phyloP scores from a whole-genome alignment of 1,139 yeast genomes.

The Candida sanyaensis region DNA sequence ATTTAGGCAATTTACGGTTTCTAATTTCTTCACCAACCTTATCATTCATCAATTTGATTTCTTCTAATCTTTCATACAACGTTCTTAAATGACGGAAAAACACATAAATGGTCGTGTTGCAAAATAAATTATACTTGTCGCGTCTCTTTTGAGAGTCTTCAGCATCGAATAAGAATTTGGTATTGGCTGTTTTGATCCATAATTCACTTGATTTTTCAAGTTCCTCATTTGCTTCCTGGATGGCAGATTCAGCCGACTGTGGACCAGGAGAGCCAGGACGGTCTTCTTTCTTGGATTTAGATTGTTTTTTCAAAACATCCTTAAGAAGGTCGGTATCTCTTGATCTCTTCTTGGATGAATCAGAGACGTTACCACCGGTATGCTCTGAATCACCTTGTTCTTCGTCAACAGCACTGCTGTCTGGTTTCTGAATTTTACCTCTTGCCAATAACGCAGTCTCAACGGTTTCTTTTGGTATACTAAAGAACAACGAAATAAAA shows the following conservation, averaged over 20 bases:
- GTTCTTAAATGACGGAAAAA: slow-evolving; percentile 87
- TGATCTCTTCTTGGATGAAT: slow-evolving; percentile 47
- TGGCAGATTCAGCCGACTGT: slow-evolving; percentile 35
- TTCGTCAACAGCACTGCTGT: slow-evolving; percentile 13
- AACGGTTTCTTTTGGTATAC: slow-evolving; percentile 41
- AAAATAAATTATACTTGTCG: slow-evolving; percentile 73
- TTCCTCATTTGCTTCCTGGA: slow-evolving; percentile 39
- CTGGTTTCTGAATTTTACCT: slow-evolving; percentile 17
- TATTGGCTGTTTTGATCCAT: slow-evolving; percentile 58
- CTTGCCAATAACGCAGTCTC: slow-evolving; percentile 28
- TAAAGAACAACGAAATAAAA: slow-evolving; percentile 71
- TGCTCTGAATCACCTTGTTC: slow-evolving; percentile 15
- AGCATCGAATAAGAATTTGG: slow-evolving; percentile 30
- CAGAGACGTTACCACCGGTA: slow-evolving; percentile 9
- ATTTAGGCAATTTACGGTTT: slow-evolving; percentile 67
- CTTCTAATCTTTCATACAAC: slow-evolving; percentile 75
- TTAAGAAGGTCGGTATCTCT: slow-evolving; percentile 68
- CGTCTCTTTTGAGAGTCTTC: slow-evolving; percentile 30
- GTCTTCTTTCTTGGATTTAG: slow-evolving; percentile 48
- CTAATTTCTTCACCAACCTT: slow-evolving; percentile 73
- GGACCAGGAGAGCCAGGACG: slow-evolving; percentile 33
- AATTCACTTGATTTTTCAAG: slow-evolving; percentile 64
- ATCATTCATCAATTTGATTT: slow-evolving; percentile 68
- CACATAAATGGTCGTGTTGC: slow-evolving; percentile 88
- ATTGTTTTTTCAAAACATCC: slow-evolving; percentile 73